Evolutionary conservation across 1,139 yeast species (phyloP).

Genomic region (Nakaseomyces uthaithaninus): DNA sequence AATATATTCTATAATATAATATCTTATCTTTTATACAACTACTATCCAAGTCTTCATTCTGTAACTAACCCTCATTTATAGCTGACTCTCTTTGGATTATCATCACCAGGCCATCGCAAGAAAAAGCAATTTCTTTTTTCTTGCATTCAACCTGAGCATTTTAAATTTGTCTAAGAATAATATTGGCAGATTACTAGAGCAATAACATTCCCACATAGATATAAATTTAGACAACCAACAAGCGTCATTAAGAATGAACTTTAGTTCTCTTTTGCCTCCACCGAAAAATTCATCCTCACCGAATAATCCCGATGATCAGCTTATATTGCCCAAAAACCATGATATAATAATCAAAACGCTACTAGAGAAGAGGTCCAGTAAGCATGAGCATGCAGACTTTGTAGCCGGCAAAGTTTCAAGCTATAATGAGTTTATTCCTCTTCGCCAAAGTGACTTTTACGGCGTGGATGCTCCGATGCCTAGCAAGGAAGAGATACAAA

Average conservation of each 20-base stretch:
- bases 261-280: constrained; percentile 24
- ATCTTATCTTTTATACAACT: background rate
- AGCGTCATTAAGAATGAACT: too few species aligned
- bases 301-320: background rate
- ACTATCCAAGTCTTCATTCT: background rate
- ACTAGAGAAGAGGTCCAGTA: background rate
- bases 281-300: constrained; percentile 15
- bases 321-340: background rate
- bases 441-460: constrained; percentile 36
- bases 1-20: constrained; percentile 1
- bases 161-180: too few species aligned
- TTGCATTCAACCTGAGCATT: too few species aligned
- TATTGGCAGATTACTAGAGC: too few species aligned
- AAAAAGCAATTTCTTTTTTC: too few species aligned
- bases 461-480: constrained; percentile 35
- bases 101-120: too few species aligned
- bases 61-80: background rate
- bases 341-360: constrained; percentile 7
- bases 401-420: constrained; percentile 8
- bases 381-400: background rate
- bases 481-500: constrained; percentile 35
- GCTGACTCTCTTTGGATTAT: too few species aligned
- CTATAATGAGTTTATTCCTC: constrained; percentile 40
- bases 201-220: too few species aligned
- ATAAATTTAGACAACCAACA: too few species aligned